phyloP scores from a whole-genome alignment of 2,329 filamentous ascomycete species.

The Corynespora cassiicola region DNA sequence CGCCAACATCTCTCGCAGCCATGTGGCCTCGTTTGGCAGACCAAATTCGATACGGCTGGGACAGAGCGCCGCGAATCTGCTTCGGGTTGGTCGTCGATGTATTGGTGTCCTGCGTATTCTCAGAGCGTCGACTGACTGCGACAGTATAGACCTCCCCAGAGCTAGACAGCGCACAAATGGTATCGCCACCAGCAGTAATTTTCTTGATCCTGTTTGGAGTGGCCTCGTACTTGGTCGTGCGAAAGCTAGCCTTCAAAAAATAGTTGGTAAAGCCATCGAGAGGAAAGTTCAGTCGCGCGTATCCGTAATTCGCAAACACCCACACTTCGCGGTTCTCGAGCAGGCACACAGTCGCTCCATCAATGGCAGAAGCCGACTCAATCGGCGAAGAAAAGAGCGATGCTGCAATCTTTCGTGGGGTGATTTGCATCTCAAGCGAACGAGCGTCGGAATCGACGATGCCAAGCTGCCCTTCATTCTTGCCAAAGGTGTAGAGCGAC shows the following conservation, averaged over 20 bases:
- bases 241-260: conserved; percentile 69
- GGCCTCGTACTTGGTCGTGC: conserved; percentile 70
- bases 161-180: conserved; percentile 84
- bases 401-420: conserved; percentile 85
- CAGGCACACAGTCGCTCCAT: conserved; percentile 84
- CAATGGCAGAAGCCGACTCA: conserved; percentile 82
- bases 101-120: conserved; percentile 61
- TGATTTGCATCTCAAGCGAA: conserved; percentile 82
- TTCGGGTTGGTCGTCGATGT: conserved; percentile 90
- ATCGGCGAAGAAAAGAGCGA: conserved; percentile 79
- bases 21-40: conserved; percentile 81
- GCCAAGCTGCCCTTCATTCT: conserved; percentile 91
- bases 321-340: conserved; percentile 88
- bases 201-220: conserved; percentile 73
- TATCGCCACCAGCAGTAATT: conserved; percentile 86
- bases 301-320: conserved; percentile 95
- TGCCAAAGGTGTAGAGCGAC: conserved; percentile 91
- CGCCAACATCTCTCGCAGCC: conserved; percentile 84
- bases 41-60: conserved; percentile 83
- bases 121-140: conserved; percentile 72
- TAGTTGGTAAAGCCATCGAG: conserved; percentile 75
- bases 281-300: conserved; percentile 87
- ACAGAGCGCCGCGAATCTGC: conserved; percentile 85
- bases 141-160: conserved; percentile 90
- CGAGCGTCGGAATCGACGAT: conserved; percentile 94